Evolutionary conservation across 192 early-diverging fungal genomes (phyloP), one percentile per base, ranked within the genome.

Genomic region (Backusella macrospora): DNA sequence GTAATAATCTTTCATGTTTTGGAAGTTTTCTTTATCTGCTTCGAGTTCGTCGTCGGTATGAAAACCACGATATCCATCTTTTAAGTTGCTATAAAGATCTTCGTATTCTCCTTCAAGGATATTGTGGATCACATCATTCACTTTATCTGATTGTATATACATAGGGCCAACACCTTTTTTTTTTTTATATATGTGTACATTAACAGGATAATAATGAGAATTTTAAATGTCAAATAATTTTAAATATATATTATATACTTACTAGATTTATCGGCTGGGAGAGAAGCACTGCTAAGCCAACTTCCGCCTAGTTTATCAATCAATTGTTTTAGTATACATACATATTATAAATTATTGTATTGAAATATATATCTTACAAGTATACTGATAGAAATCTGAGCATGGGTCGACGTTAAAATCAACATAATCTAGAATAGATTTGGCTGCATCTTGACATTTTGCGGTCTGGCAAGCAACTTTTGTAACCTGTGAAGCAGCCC

Each of bases 381-480:
- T 82, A 72, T 82, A 91, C 47, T 86, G 80, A 69, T 83, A 90
- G 80, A 91, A 91, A 75, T 90, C 87, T 29, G 77, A 68, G 48
- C 90, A 91, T 10, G 89, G 88, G 73, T 91, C 86, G 2, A 74
- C 83, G 18, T 73, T 65, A 5, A 76, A 68, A 68, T 90, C 86
- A 62, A 90, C 80, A 16, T 81, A 82, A 9, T 47, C 26, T 29
- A 90, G 74, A 49, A 91, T 85, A 16, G 78, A 63, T 2, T 81
- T 82, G 10, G 89, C 84, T 0, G 83, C 80, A 4, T 86, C 70
- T 8, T 86, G 81, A 73, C 90, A 91, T 37, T 88, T 81, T 10
- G 79, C 76, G 9, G 85, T 81, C 3, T 66, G 75, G 65, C 90
- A 91, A 8, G 80, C 73, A 12, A 5, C 15, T 13, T 48, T 0